Evolutionary conservation across 257 asterid genomes (phyloP).

Genomic region (Capsicum baccatum): DNA sequence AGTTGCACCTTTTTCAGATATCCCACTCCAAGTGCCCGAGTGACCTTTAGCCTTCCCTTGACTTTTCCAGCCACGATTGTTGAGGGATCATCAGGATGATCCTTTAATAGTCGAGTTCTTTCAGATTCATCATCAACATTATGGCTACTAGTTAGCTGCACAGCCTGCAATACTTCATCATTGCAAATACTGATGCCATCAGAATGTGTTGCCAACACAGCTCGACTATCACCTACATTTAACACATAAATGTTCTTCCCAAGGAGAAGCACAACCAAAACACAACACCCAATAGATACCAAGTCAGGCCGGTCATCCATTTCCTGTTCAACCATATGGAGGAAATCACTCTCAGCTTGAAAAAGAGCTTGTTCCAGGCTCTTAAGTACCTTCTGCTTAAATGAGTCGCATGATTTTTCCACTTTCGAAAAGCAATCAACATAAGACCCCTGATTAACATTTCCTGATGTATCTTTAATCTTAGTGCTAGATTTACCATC

Average conservation of each 20-base stretch:
- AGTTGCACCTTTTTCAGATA: slow-evolving; percentile 83
- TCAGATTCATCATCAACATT: slow-evolving; percentile 84
- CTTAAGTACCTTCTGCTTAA: slow-evolving; percentile 60
- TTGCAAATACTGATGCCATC: slow-evolving; percentile 34
- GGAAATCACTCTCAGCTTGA: slow-evolving; percentile 85
- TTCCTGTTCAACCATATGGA: slow-evolving; percentile 94
- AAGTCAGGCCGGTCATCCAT: slow-evolving; percentile 97
- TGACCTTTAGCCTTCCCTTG: slow-evolving; percentile 90
- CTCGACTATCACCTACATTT: slow-evolving; percentile 93
- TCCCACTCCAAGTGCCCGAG: slow-evolving; percentile 98
- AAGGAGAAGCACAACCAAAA: slow-evolving; percentile 64
- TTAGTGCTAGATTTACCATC: neutral
- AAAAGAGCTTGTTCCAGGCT: slow-evolving; percentile 72
- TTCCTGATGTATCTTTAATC: slow-evolving; percentile 20
- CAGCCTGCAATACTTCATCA: slow-evolving; percentile 48
- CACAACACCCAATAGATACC: slow-evolving; percentile 91
- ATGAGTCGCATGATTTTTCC: slow-evolving; percentile 32
- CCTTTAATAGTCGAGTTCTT: slow-evolving; percentile 60
- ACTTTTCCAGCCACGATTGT: slow-evolving; percentile 68
- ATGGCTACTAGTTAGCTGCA: slow-evolving; percentile 84
- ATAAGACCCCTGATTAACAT: slow-evolving; percentile 18
- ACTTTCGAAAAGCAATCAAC: slow-evolving; percentile 15
- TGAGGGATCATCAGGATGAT: slow-evolving; percentile 81
- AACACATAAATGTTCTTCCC: slow-evolving; percentile 82
- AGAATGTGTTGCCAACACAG: slow-evolving; percentile 73